Conservation (phyloP, 2,329 filamentous ascomycete genomes). For the Aspergillus tamarii region DNA sequence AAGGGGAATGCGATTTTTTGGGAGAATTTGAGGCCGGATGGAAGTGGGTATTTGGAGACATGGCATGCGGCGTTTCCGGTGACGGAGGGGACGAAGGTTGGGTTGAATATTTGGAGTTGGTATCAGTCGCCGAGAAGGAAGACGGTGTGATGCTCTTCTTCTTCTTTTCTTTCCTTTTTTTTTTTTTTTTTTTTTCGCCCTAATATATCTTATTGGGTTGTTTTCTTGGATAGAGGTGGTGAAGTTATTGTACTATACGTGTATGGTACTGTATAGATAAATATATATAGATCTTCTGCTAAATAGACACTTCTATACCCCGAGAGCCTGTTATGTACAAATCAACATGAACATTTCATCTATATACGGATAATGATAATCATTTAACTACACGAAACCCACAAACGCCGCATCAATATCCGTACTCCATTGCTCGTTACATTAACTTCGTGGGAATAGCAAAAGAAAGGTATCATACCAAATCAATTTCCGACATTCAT, state of each 20-base stretch:
- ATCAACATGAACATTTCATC: conserved; percentile 3
- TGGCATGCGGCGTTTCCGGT: conserved; percentile 66
- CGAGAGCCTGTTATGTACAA: background rate
- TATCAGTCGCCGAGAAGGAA: conserved; percentile 47
- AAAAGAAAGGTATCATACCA: background rate
- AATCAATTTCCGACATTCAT: conserved; percentile 34
- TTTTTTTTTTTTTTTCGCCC: background rate
- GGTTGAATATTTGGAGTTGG: conserved; percentile 69
- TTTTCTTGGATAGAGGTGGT: background rate
- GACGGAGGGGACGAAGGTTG: conserved; percentile 58
- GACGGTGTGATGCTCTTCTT: background rate
- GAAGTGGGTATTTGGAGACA: conserved; percentile 60
- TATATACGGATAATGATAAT: conserved; percentile 10
- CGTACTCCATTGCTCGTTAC: conserved; percentile 9
- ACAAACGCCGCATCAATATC: conserved; percentile 10
- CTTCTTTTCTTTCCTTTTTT: background rate
- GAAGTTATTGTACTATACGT: background rate
- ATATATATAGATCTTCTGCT: conserved; percentile 5
- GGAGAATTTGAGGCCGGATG: conserved; percentile 62
- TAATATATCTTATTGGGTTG: background rate
- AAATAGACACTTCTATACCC: background rate
- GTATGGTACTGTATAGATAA: background rate
- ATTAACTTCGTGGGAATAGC: conserved; percentile 2
- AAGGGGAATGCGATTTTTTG: conserved; percentile 65
- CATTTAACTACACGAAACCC: background rate